phyloP scores from a whole-genome alignment of 345 rosid species.

The Eucalyptus rudis region DNA sequence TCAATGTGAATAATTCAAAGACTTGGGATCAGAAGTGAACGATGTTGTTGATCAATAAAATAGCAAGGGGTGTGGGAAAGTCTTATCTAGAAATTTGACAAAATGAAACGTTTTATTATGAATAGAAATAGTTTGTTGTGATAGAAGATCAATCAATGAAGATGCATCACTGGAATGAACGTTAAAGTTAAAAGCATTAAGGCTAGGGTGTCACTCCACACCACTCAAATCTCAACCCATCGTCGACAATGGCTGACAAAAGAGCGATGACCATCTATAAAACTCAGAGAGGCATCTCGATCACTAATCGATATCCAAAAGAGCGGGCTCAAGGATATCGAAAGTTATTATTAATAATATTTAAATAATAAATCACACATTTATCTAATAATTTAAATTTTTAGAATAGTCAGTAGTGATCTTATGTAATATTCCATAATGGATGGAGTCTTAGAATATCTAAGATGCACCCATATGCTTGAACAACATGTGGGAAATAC shows the following conservation, averaged over 20 bases:
- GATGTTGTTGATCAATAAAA: accelerated
- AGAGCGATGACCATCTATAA: neutral
- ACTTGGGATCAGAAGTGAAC: accelerated
- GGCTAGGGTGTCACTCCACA: accelerated
- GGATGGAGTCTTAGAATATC: accelerated
- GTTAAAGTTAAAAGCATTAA: accelerated
- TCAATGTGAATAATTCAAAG: neutral
- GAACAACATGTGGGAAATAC: neutral
- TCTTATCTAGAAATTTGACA: accelerated
- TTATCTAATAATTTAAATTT: accelerated
- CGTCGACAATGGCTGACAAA: accelerated
- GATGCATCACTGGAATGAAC: neutral
- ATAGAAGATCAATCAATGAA: neutral
- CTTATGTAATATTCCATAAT: accelerated
- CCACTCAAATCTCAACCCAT: neutral
- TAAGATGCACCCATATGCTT: accelerated
- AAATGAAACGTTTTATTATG: neutral
- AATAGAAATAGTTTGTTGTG: accelerated
- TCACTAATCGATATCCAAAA: accelerated
- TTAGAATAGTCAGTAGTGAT: accelerated
- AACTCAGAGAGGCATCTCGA: accelerated
- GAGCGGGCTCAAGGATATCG: accelerated
- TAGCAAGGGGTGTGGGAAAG: accelerated
- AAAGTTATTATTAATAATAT: accelerated
- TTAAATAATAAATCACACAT: no score